Base-by-base conservation (phyloP, 805 yeast genomes). In the Allodekkera sacchari region DNA sequence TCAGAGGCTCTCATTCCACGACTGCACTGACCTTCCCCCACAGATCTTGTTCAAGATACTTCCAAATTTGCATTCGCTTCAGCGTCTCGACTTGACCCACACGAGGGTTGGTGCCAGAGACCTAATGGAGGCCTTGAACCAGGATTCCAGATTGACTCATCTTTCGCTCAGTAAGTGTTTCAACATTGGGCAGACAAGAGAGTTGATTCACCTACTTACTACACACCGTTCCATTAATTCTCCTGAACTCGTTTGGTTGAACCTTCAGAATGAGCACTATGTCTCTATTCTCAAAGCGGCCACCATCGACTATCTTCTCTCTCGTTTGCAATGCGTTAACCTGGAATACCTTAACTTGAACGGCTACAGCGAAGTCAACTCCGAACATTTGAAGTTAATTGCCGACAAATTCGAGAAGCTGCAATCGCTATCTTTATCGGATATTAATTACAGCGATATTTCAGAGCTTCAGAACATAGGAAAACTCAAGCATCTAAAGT, bases 21-120 rank as follows among this genome's bases (percentile, higher is more conserved):
- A 85, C 48, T 88, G 96, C 53, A 77, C 92, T 3, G 84, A 83
- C 41, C 61, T 87, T 23, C 68, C 83, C 4, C 55, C 71, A 5
- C 64, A 63, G n/a, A 67, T 68, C 0, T 71, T 82, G 35, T 63
- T 63, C 17, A 67, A 65, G 32, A 50, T 83, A 9, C 59, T 88
- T 18, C 78, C 82, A 2, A 69, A 66, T 30, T 58, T 79, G 28
- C 58, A 63, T 17, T 61, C 65, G 36, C 57, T 87, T 31, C 71
- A 73, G 40, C 71, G 84, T 39, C 59, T 87, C 19, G 96, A 87
- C 51, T 61, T 88, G 30, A 75, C 83, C 11, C 95, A 84, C 47
- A 87, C 96, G 0, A 74, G 79, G 27, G 71, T 87, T 25, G 75
- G 78, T 1, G 76, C 82, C 4, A 63, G 68, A n/a, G 69, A 73